Evolutionary conservation across 2,329 filamentous ascomycete species (phyloP).

Genomic region (Lachnellula occidentalis): DNA sequence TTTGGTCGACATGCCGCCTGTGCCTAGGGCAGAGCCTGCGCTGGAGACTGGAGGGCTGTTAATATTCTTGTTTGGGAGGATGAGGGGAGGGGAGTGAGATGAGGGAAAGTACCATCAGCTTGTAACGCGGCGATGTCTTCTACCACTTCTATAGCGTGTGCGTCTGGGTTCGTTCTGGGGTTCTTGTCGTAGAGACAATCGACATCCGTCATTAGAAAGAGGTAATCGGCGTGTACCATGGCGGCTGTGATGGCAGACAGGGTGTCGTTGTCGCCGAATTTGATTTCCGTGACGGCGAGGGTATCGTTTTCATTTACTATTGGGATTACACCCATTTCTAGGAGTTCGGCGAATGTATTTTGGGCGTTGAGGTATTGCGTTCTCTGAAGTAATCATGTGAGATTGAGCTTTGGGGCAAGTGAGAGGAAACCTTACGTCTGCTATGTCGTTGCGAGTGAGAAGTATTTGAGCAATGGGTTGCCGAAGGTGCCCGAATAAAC

Average conservation of each 20-base stretch:
- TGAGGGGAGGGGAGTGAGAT: not conserved
- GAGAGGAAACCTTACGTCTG: slow-evolving; percentile 57
- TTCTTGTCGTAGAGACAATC: slow-evolving; percentile 98
- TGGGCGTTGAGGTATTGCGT: slow-evolving; percentile 95
- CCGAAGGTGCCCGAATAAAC: slow-evolving; percentile 77
- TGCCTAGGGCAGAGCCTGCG: slow-evolving; percentile 82
- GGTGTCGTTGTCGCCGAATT: slow-evolving; percentile 98
- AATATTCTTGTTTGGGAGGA: not conserved
- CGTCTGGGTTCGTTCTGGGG: slow-evolving; percentile 77
- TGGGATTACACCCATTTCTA: slow-evolving; percentile 93
- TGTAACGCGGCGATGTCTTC: slow-evolving; percentile 78
- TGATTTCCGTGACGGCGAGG: slow-evolving; percentile 93
- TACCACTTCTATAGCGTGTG: slow-evolving; percentile 84
- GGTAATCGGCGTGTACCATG: slow-evolving; percentile 93
- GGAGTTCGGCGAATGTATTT: slow-evolving; percentile 83
- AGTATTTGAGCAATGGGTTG: slow-evolving; percentile 94
- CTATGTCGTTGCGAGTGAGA: slow-evolving; percentile 91
- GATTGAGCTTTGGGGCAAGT: not conserved
- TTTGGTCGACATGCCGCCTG: slow-evolving; percentile 96
- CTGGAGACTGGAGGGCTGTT: slow-evolving; percentile 60
- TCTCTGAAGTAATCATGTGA: slow-evolving; percentile 45
- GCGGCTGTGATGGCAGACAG: slow-evolving; percentile 92
- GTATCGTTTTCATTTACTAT: slow-evolving; percentile 99
- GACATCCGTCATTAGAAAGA: slow-evolving; percentile 98
- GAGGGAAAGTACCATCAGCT: slow-evolving; percentile 60